A percentile compares a stretch with the other conserved stretches of the same genome.
phyloP scores from a whole-genome alignment of 2,329 filamentous ascomycete species.

The Cladorrhinum sp. region DNA sequence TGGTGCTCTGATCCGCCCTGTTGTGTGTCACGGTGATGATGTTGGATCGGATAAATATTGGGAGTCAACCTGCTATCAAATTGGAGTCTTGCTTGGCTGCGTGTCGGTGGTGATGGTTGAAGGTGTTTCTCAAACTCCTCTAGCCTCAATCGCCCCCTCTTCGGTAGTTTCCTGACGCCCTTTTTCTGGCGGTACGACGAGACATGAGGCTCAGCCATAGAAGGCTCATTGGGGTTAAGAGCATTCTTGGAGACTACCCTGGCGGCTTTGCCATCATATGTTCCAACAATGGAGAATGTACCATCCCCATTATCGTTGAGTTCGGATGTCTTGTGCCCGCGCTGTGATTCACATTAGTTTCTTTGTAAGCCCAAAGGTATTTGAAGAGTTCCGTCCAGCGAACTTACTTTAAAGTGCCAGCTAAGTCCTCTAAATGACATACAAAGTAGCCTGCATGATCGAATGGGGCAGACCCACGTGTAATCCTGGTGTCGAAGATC shows the following conservation, averaged over 20 bases:
- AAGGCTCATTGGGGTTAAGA: conserved; percentile 9
- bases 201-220: neutral
- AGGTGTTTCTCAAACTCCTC: too few relatives aligned
- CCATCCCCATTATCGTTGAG: conserved; percentile 26
- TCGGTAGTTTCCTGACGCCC: neutral
- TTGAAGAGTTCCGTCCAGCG: neutral
- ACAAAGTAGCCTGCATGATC: conserved; percentile 17
- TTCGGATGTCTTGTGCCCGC: neutral
- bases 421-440: conserved; percentile 3
- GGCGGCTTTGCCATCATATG: neutral
- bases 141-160: too few relatives aligned
- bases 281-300: conserved; percentile 21
- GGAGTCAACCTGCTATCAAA: too few relatives aligned
- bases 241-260: conserved; percentile 16
- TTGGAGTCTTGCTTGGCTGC: too few relatives aligned
- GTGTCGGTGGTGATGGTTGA: too few relatives aligned
- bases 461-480: conserved; percentile 19
- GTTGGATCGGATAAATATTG: too few relatives aligned
- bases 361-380: too few relatives aligned
- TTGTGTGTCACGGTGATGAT: too few relatives aligned
- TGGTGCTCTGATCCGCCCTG: too few relatives aligned
- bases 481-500: neutral
- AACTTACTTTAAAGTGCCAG: conserved; percentile 17
- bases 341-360: neutral
- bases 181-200: too few relatives aligned